Evolutionary conservation across 2,329 filamentous ascomycete genomes (phyloP).

Genomic region (Akanthomyces muscarius): DNA sequence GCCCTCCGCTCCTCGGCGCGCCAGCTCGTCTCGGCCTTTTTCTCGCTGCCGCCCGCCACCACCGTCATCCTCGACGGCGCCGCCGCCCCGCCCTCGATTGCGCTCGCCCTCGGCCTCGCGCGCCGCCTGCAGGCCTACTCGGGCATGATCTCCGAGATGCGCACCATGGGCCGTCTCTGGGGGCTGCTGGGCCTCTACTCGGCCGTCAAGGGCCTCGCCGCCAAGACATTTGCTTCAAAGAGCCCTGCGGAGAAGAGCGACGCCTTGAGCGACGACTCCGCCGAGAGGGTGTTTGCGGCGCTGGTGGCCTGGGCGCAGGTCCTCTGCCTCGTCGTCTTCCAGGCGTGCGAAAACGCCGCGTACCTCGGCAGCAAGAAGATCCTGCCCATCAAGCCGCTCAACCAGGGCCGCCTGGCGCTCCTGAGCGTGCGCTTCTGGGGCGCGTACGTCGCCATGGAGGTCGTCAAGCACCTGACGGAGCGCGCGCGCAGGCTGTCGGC

Average conservation of each 20-base stretch:
- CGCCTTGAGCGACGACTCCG: slow-evolving; percentile 33
- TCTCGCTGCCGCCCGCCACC: slow-evolving; percentile 47
- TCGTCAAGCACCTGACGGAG: slow-evolving; percentile 58
- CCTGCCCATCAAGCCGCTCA: slow-evolving; percentile 52
- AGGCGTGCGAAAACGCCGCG: slow-evolving; percentile 77
- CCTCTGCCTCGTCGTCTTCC: slow-evolving; percentile 62
- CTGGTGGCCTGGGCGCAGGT: slow-evolving; percentile 66
- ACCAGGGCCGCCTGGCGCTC: slow-evolving; percentile 57
- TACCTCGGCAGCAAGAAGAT: slow-evolving; percentile 73
- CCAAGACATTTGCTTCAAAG: slow-evolving; percentile 24
- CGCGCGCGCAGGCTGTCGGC: slow-evolving; percentile 32
- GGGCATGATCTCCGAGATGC: slow-evolving; percentile 63
- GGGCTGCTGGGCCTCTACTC: slow-evolving; percentile 69
- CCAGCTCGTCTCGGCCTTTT: slow-evolving; percentile 49
- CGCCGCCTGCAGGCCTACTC: slow-evolving; percentile 57
- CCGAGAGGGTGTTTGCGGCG: slow-evolving; percentile 36
- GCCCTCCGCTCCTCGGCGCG: slow-evolving; percentile 52
- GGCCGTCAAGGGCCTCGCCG: slow-evolving; percentile 54
- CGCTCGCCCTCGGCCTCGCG: slow-evolving; percentile 46
- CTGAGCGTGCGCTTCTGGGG: slow-evolving; percentile 81
- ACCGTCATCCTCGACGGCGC: slow-evolving; percentile 42
- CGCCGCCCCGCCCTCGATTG: slow-evolving; percentile 32
- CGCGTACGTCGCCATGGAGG: slow-evolving; percentile 71
- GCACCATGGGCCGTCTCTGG: slow-evolving; percentile 74
- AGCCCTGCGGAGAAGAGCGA: slow-evolving; percentile 23